Base-by-base conservation (phyloP, 331 rosid species). In the Malus hybrid region DNA sequence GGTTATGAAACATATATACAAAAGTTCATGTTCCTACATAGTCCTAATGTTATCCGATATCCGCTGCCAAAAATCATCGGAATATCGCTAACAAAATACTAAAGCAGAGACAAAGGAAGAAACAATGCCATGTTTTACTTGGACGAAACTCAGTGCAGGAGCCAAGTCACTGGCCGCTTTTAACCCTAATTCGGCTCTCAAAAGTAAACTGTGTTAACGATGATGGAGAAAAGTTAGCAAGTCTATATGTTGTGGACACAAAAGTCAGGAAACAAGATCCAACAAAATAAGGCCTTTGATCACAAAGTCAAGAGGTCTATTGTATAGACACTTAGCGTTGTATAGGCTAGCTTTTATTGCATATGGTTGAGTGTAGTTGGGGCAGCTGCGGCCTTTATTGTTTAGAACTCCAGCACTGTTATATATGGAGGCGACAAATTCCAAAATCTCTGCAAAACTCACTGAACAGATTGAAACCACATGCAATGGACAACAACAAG, bases 401-500 rank as follows among this genome's bases (percentile, higher is more conserved):
- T 22, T n/a, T 14, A 9, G 18, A 33, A 34, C 24, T 7, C 33
- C 7, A 33, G 56, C 76, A 10, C n/a, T 15, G 61, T 22, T 33
- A 1, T 54, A n/a, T 15, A 69, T 32, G 44, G 42, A 36, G 63
- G 70, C n/a, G 0, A 27, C 19, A 48, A 54, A 36, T 36, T 36
- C 50, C 71, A 50, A n/a, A 32, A 31, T 14, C 65, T 75, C 54
- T 15, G 52, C 16, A 76, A 72, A 54, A 24, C 28, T 65, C 52
- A 11, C 18, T 22, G 62, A 76, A 67, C 27, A 63, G 15, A 59
- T 9, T 16, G 42, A 13, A 27, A 33, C 24, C 52, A 73, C 77
- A 81, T 64, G 79, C 18, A 65, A 82, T 27, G 56, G 79, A 74
- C 72, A 81, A 77, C 36, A 69, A 65, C 18, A 82, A 69, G 76